These are phyloP conservation scores for Vinca minor DNA, from an alignment of 257 asterid genomes.

Conservation along the genomic window DNA sequence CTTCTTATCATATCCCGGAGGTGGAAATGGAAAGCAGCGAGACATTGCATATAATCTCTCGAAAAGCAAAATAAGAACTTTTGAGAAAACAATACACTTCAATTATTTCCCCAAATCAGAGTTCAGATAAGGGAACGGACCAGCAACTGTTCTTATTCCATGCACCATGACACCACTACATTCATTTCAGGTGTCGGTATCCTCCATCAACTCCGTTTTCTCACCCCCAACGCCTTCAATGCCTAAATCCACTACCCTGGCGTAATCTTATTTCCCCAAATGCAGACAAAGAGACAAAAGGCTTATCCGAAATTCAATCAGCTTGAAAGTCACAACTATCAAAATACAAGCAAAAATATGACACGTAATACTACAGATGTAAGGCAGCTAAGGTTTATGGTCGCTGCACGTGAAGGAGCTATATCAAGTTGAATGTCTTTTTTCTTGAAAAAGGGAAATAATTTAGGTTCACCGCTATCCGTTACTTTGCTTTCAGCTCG, in stretches of 20 bases:
- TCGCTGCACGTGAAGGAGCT: background rate
- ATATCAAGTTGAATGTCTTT: background rate
- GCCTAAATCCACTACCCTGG: slow-evolving; percentile 13
- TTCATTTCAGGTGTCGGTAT: slow-evolving; percentile 40
- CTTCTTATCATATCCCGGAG: slow-evolving; percentile 49
- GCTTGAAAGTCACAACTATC: background rate
- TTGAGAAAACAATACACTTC: slow-evolving; percentile 28
- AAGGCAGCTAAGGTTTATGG: background rate
- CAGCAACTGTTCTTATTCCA: slow-evolving; percentile 45
- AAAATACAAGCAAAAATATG: background rate
- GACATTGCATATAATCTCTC: slow-evolving; percentile 60
- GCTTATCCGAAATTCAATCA: background rate
- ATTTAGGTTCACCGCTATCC: background rate
- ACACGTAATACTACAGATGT: slow-evolving; percentile 5
- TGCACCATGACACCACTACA: slow-evolving; percentile 63
- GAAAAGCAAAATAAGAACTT: slow-evolving; percentile 18
- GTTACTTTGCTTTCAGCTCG: background rate
- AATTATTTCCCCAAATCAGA: slow-evolving; percentile 29
- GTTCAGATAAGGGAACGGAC: slow-evolving; percentile 43
- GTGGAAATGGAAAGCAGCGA: slow-evolving; percentile 96
- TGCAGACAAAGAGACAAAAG: background rate
- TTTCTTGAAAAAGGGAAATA: background rate
- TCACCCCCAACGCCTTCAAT: slow-evolving; percentile 14
- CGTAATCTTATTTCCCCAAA: slow-evolving; percentile 10
- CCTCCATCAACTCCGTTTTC: slow-evolving; percentile 27